Base-by-base conservation (phyloP, 176 grass and related monocot species). In the Elaeis guineensis region DNA sequence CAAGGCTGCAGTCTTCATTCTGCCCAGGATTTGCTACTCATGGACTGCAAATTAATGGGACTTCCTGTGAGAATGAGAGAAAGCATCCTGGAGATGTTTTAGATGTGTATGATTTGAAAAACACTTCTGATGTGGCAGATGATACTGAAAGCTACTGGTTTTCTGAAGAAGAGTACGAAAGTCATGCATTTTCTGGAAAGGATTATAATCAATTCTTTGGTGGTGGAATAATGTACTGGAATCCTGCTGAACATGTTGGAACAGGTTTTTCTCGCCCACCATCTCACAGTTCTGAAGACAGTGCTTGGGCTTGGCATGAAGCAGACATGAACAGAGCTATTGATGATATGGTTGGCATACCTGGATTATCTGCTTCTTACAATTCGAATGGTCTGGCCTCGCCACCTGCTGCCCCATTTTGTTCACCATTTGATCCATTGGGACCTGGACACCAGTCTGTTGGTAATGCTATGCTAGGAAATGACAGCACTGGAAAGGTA, bases 141-240 rank as follows among this genome's bases (percentile, higher is more conserved):
- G 92, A 97, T 72, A 76, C 83, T 53, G 92, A 97, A 83, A 81
- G 87, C 75, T 97, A 83, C 64, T 91, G 88, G 80, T 78, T 76
- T 58, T 97, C 92, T 39, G 92, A 91, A 85, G 92, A 97, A 72
- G 92, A 97, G 85, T 70, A 65, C 52, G 92, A 97, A 52, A 70
- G 32, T 5, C 71, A 63, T 23, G 74, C 81, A 63, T 62, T 66
- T 69, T 85, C 92, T 67, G 86, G 77, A 76, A 87, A 83, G 71
- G 86, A 90, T 64, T 80, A 82, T 82, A 91, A 91, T 71, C 83
- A 97, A 84, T 85, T 82, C 79, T 97, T 97, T 63, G 92, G 92
- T 69, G 92, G 92, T 59, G 92, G 92, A n/a, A 61, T 97, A 50
- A 97, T 97, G 92, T 97, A 97, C 52, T 97, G 92, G 92, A 97